Evolutionary conservation across 768 basidiomycete genomes (phyloP), one percentile per base, ranked within the genome.

Genomic region (Suillus weaverae): DNA sequence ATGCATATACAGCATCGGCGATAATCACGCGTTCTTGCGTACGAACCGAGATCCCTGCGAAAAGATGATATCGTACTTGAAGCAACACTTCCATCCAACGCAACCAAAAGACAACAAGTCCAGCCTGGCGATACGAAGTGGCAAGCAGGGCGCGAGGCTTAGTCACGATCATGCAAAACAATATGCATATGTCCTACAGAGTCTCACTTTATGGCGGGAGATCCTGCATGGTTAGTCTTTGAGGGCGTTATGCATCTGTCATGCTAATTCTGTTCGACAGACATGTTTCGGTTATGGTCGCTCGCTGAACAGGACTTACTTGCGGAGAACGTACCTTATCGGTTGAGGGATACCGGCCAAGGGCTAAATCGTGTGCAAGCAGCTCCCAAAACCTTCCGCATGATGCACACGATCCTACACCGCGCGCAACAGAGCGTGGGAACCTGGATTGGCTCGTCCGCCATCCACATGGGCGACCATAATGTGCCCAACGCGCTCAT

Each of bases 41-140:
- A 86, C 85, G 62, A 94, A 95, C 68, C 90, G 93, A 44, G 93
- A 95, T 72, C 93, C 93, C 56, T 95, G 93, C 77, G 92, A 95
- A 64, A 83, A 84, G 63, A 90, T 94, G 90, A 94, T 95, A 61
- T 72, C 70, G 4, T 90, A 88, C 70, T 79, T 95, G 68, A 91
- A 90, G 73, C 78, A 87, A 65, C 83, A 89, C 71, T 95, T 94
- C 83, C 85, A 94, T 67, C 84, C 93, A 6, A 88, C 87, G 3
- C 84, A 88, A 60, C 81, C 87, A 5, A 85, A 86, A 70, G 87
- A 90, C 55, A 67, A 79, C 60, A 89, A 89, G 70, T 76, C 79
- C 57, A 92, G 85, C 68, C 81, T 95, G 62, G 89, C 92, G 1
- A 95, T 95, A 69, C 85, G 90, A 48, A 92, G 87, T 73, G 93